Evolutionary conservation across 495 filamentous ascomycete species (phyloP).

Genomic region (Penicillium herquei): DNA sequence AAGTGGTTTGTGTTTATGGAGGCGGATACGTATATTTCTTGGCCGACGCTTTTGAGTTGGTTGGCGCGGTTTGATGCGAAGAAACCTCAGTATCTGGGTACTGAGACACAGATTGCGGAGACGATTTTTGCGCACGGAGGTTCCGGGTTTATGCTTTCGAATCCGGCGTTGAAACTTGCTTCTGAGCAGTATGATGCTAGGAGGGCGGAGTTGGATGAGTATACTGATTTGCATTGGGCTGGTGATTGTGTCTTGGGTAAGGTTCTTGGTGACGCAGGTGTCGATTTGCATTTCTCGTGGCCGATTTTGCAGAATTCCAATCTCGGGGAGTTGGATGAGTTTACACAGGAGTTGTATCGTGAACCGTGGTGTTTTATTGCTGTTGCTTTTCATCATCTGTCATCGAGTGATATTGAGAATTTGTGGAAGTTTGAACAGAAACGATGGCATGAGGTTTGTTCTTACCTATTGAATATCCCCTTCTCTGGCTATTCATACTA

Average conservation of each 20-base stretch:
- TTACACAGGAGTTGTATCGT: conserved; percentile 39
- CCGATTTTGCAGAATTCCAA: conserved; percentile 53
- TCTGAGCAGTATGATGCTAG: conserved; percentile 46
- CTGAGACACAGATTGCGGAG: conserved; percentile 52
- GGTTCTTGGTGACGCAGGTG: conserved; percentile 54
- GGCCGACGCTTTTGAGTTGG: conserved; percentile 60
- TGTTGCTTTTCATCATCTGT: conserved; percentile 54
- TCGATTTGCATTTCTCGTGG: conserved; percentile 48
- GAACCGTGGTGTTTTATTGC: conserved; percentile 56
- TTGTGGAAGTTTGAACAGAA: conserved; percentile 43
- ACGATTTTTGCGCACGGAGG: conserved; percentile 66
- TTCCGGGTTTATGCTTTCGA: conserved; percentile 63
- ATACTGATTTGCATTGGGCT: conserved; percentile 59
- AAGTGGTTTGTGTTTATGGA: conserved; percentile 72
- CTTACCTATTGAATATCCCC: neutral
- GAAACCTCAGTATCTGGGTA: conserved; percentile 58
- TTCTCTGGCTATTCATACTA: neutral
- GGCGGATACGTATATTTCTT: conserved; percentile 65
- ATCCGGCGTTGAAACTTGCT: conserved; percentile 48
- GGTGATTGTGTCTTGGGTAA: conserved; percentile 65
- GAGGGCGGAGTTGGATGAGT: conserved; percentile 50
- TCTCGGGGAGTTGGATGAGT: conserved; percentile 44
- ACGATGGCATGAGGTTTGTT: conserved; percentile 34
- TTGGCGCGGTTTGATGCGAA: conserved; percentile 48
- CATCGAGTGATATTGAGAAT: conserved; percentile 33